Base-by-base conservation (phyloP, 2,329 filamentous ascomycete species). In the Diplodia corticola region DNA sequence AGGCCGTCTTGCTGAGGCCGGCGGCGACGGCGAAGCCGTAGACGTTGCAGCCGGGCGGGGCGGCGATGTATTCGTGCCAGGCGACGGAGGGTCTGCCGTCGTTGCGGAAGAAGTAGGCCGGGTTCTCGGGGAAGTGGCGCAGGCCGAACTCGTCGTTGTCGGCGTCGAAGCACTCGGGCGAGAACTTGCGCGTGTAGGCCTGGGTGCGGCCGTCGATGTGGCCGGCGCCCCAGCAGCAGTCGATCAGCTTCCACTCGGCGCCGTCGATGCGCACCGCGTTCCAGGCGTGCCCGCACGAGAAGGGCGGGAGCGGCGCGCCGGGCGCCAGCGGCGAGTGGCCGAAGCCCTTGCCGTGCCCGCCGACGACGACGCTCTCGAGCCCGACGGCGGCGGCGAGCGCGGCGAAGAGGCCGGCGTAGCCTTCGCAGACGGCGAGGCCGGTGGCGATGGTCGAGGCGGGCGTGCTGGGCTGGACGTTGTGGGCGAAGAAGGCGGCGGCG, bases 201-300 rank as follows among this genome's bases (percentile, higher is more conserved):
- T 84, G 78, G 17, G 81, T 82, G 73, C 76, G 68, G 1, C 80
- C 81, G 50, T 82, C 78, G 9, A 96, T 78, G 68, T 86, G 82
- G 1, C 94, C 94, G 0, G 94, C 92, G 46, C 95, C 95, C 95
- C 95, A 99, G 75, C 94, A 98, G 0, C 90, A 79, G 73, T 99
- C 95, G 57, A 98, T 80, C 1, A 98, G 84, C 78, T 97, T 97
- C 94, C 94, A 98, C 69, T 88, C 86, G 2, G 91, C 92, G 28
- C 88, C 86, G 72, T 98, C 94, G 67, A 98, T 92, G 61, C 88
- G 85, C 6, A 97, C 92, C 0, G 91, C 93, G 73, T 97, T 97
- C 95, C 95, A 97, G 0, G 95, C 94, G 77, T 98, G 94, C 1
- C 86, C 83, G 0, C 85, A 71, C 63, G 88, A 81, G 22, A 84